phyloP scores from a whole-genome alignment of 2,329 filamentous ascomycete genomes.

The Venturiaceae sp. region DNA sequence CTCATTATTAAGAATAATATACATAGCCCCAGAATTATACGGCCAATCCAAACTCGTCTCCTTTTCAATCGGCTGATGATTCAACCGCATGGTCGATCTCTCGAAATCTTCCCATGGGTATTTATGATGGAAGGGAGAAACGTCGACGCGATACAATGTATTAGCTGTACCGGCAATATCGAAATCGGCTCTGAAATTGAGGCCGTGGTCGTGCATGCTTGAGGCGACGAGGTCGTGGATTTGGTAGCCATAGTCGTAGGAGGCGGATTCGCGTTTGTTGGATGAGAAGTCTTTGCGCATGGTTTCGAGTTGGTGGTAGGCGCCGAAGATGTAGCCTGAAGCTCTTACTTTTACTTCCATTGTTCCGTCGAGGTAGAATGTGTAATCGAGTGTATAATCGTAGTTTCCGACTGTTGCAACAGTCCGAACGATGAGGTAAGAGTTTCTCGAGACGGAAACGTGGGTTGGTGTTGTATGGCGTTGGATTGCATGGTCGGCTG shows the following conservation, averaged over 20 bases:
- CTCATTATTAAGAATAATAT: constrained; percentile 39
- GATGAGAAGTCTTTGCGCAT: neutral
- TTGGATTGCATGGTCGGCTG: constrained; percentile 22
- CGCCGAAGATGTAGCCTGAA: constrained; percentile 29
- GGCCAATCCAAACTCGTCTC: constrained; percentile 33
- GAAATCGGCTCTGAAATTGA: constrained; percentile 31
- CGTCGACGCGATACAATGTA: constrained; percentile 18
- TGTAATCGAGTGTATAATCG: constrained; percentile 37
- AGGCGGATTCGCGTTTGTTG: constrained; percentile 15
- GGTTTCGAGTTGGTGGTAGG: constrained; percentile 12
- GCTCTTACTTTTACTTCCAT: constrained; percentile 26
- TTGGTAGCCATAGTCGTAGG: constrained; percentile 13
- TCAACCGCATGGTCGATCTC: constrained; percentile 22
- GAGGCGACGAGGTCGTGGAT: constrained; percentile 18
- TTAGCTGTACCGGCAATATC: constrained; percentile 19
- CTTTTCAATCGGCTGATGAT: constrained; percentile 14
- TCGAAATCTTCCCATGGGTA: constrained; percentile 19
- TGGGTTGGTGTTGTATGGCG: constrained; percentile 19
- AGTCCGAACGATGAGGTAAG: constrained; percentile 32
- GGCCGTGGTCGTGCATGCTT: constrained; percentile 20
- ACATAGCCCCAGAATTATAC: constrained; percentile 32
- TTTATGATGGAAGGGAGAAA: constrained; percentile 17
- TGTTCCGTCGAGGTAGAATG: constrained; percentile 39
- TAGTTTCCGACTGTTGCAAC: constrained; percentile 45
- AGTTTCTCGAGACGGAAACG: constrained; percentile 21